Percentiles rank a stretch among this genome's conserved stretches.
phyloP scores from a whole-genome alignment of 23 red algal genomes.

The Gracilariopsis chorda region DNA sequence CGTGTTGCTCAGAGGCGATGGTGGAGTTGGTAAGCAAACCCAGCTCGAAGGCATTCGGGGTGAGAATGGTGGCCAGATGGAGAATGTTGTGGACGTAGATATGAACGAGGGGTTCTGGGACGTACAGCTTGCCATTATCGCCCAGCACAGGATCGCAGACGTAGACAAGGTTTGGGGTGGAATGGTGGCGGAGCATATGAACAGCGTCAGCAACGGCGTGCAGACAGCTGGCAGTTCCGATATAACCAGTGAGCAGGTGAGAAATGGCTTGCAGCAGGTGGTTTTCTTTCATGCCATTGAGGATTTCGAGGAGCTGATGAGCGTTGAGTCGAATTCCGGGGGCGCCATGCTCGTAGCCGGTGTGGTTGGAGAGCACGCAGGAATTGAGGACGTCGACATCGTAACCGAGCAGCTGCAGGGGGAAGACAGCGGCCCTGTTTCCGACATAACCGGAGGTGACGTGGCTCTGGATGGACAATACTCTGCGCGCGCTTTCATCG shows the following conservation, averaged over 20 bases:
- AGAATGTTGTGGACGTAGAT: constrained; percentile 67
- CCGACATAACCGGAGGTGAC: constrained; percentile 96
- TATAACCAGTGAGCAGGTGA: constrained; percentile 90
- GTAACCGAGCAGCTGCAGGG: constrained; percentile 93
- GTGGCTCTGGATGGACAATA: constrained; percentile 91
- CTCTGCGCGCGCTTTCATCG: constrained; percentile 27
- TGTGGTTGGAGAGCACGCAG: constrained; percentile 94
- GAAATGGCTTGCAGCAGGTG: constrained; percentile 61
- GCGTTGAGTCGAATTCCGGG: constrained; percentile 52
- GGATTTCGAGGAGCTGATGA: constrained; percentile 40
- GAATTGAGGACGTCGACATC: constrained; percentile 93
- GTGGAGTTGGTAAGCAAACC: constrained; percentile 41
- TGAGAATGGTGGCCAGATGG: constrained; percentile 66
- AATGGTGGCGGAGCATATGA: not conserved
- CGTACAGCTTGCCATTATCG: constrained; percentile 88
- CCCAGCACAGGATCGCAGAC: constrained; percentile 98
- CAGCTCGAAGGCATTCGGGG: constrained; percentile 95
- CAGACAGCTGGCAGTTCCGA: constrained; percentile 43
- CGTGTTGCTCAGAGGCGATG: constrained; percentile 2
- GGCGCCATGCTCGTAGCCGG: constrained; percentile 75
- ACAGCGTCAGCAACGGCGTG: constrained; percentile 52
- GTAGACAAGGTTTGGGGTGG: constrained; percentile 21
- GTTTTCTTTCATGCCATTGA: constrained; percentile 74
- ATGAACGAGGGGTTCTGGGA: constrained; percentile 59
- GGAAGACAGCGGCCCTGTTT: constrained; percentile 84